Conservation (phyloP, 352 stramenopile genomes). For the Thraustochytrium sp. region DNA sequence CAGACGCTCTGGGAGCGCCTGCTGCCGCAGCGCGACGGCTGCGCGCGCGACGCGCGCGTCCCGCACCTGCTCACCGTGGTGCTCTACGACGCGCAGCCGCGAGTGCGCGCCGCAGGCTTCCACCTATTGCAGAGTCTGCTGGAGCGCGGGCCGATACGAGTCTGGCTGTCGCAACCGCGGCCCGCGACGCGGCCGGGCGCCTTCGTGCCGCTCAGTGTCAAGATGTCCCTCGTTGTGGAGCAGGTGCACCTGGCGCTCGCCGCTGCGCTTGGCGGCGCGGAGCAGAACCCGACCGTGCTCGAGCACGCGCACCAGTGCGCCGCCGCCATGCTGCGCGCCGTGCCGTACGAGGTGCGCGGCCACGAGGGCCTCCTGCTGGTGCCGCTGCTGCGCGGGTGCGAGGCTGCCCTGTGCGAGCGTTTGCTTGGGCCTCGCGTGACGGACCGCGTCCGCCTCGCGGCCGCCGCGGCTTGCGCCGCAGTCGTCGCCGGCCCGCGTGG, state of each 20-base stretch:
- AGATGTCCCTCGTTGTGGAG: background rate
- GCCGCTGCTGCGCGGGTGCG: background rate
- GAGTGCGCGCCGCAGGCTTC: background rate
- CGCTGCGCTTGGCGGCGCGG: background rate
- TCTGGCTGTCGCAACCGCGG: constrained; percentile 32
- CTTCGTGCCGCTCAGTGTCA: constrained; percentile 24
- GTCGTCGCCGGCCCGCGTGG: background rate
- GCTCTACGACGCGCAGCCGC: constrained; percentile 12
- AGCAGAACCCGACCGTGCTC: background rate
- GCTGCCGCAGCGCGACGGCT: background rate
- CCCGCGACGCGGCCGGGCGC: background rate
- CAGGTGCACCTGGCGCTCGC: background rate
- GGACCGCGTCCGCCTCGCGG: background rate
- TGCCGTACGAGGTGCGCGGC: background rate
- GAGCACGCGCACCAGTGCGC: background rate
- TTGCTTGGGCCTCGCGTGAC: background rate
- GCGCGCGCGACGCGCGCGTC: background rate
- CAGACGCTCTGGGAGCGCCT: constrained; percentile 3
- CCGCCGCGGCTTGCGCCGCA: background rate
- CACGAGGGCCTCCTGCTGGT: background rate
- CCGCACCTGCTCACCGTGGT: background rate
- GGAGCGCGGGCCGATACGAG: background rate
- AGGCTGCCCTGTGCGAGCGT: background rate
- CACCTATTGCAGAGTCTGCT: background rate
- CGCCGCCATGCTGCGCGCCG: background rate